Evolutionary conservation across 495 filamentous ascomycete species (phyloP).

Genomic region (Hapsidospora chrysogenum): DNA sequence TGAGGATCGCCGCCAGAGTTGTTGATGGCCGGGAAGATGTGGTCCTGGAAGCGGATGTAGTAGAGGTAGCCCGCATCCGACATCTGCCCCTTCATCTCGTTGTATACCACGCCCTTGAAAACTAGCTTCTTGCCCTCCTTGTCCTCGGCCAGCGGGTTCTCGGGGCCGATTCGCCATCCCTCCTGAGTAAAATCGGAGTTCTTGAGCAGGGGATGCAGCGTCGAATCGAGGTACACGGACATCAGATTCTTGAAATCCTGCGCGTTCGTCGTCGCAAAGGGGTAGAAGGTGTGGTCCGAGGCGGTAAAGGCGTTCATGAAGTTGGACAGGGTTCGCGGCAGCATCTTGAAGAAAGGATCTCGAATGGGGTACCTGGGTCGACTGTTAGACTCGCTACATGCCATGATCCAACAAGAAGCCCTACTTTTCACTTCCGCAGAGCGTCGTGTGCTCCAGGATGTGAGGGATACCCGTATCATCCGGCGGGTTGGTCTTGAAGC

Average conservation of each 20-base stretch:
- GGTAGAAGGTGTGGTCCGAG: constrained; percentile 93
- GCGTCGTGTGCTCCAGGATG: constrained; percentile 90
- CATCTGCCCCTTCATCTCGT: constrained; percentile 99
- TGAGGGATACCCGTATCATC: constrained; percentile 94
- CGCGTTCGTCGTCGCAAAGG: constrained; percentile 92
- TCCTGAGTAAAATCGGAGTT: constrained; percentile 89
- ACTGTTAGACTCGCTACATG: constrained; percentile 8
- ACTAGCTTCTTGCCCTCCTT: constrained; percentile 45
- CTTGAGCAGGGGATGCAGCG: constrained; percentile 73
- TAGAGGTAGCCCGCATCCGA: constrained; percentile 92
- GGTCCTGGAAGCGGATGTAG: constrained; percentile 86
- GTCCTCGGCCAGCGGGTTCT: constrained; percentile 48
- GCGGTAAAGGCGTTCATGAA: constrained; percentile 99
- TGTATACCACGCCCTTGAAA: constrained; percentile 98
- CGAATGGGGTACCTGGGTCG: constrained; percentile 79
- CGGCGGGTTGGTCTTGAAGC: constrained; percentile 96
- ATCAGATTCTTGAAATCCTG: constrained; percentile 92
- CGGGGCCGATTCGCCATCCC: constrained; percentile 88
- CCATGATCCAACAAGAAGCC: constrained; percentile 5
- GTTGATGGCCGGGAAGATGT: constrained; percentile 82
- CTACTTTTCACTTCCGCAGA: constrained; percentile 94
- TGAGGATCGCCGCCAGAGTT: constrained; percentile 93
- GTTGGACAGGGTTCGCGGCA: constrained; percentile 89
- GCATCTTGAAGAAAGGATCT: constrained; percentile 99
- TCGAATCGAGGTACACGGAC: constrained; percentile 93